Percentiles rank a stretch among this genome's conserved stretches.
Conservation (phyloP, 2,329 filamentous ascomycete genomes). For the Xylaria multiplex region DNA sequence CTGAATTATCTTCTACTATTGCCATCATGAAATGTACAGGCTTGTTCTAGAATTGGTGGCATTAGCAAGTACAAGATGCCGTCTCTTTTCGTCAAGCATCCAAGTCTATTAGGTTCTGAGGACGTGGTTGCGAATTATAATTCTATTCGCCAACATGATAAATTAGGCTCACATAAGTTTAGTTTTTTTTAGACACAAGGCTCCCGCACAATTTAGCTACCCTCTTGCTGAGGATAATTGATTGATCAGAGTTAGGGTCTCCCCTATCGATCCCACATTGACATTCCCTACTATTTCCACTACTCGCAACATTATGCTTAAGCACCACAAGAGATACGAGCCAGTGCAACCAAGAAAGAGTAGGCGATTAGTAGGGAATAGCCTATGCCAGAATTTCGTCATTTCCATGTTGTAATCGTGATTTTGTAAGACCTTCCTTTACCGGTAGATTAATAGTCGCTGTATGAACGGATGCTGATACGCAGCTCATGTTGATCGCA, state of each 20-base stretch:
- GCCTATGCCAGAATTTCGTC: neutral
- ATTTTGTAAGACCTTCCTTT: slow-evolving; percentile 2
- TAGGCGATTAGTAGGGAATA: neutral
- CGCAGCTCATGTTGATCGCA: neutral
- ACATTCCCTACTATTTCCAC: neutral
- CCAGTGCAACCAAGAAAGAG: neutral
- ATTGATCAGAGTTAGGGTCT: neutral
- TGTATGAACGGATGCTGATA: neutral
- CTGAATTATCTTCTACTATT: neutral
- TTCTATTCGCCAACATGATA: neutral
- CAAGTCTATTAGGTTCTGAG: neutral
- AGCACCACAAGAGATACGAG: neutral
- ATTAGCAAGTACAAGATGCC: neutral
- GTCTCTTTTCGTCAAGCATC: neutral
- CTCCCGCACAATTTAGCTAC: neutral
- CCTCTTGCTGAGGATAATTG: neutral
- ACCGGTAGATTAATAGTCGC: slow-evolving; percentile 1
- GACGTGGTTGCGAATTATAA: neutral
- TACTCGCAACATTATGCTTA: neutral
- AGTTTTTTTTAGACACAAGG: neutral
- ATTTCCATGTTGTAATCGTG: neutral
- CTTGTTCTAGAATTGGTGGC: neutral
- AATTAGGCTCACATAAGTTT: neutral
- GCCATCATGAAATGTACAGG: neutral
- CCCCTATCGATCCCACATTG: neutral